Conservation (phyloP, 495 filamentous ascomycete species). For the Hypoxylon cercidicola region DNA sequence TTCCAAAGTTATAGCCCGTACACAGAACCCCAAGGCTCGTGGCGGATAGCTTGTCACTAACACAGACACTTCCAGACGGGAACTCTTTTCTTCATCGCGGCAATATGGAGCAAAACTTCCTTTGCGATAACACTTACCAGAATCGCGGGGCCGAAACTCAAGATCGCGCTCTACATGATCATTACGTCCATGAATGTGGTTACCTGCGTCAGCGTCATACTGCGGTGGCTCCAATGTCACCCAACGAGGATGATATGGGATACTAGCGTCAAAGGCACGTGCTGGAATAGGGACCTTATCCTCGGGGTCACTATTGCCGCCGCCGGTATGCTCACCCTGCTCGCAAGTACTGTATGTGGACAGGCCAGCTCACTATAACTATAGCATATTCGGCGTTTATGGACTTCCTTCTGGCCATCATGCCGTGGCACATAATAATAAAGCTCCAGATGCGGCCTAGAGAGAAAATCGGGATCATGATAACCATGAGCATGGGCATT, state of each 20-base stretch:
- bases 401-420: slow-evolving; percentile 49
- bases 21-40: neutral
- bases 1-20: neutral
- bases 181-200: slow-evolving; percentile 49
- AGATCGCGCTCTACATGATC: slow-evolving; percentile 28
- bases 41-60: slow-evolving; percentile 2
- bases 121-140: slow-evolving; percentile 48
- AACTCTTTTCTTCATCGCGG: slow-evolving; percentile 38
- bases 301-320: slow-evolving; percentile 28
- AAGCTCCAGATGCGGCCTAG: slow-evolving; percentile 48
- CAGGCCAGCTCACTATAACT: neutral
- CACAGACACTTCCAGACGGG: slow-evolving; percentile 11
- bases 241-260: slow-evolving; percentile 50
- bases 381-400: slow-evolving; percentile 50
- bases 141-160: slow-evolving; percentile 34
- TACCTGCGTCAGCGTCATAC: slow-evolving; percentile 48
- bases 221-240: slow-evolving; percentile 49
- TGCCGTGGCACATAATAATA: slow-evolving; percentile 50
- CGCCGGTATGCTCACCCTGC: slow-evolving; percentile 11
- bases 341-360: neutral
- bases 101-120: slow-evolving; percentile 52
- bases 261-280: slow-evolving; percentile 40
- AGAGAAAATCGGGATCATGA: slow-evolving; percentile 51
- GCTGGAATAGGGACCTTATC: slow-evolving; percentile 44
- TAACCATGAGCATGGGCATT: slow-evolving; percentile 55